These are phyloP conservation scores for Nakazawaea wyomingensis DNA, from an alignment of 805 yeast species.

Conservation along the genomic window DNA sequence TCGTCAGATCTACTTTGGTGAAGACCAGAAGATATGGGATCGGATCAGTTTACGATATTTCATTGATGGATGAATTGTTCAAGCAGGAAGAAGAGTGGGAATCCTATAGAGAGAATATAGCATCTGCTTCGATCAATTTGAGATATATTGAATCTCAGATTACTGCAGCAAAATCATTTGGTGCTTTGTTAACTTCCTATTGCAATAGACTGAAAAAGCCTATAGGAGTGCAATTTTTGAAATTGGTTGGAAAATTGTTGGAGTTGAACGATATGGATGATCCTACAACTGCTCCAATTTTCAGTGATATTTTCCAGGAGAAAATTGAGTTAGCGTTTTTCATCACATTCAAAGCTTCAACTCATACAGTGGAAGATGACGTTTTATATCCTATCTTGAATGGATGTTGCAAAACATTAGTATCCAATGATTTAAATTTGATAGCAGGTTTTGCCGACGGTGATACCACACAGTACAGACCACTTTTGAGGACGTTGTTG, in stretches of 20 bases:
- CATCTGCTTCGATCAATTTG: conserved; percentile 54
- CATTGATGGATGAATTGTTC: conserved; percentile 58
- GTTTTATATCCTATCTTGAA: conserved; percentile 36
- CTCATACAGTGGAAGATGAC: conserved; percentile 25
- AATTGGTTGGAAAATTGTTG: conserved; percentile 44
- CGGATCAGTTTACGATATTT: conserved; percentile 51
- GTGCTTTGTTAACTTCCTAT: conserved; percentile 67
- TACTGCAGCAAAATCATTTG: conserved; percentile 68
- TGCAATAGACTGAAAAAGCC: conserved; percentile 36
- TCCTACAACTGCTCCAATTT: conserved; percentile 35
- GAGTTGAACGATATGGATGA: conserved; percentile 43
- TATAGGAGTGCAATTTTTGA: conserved; percentile 23
- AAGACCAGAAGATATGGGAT: conserved; percentile 46
- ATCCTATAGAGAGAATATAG: conserved; percentile 44
- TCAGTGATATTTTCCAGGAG: conserved; percentile 48
- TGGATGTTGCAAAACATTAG: conserved; percentile 39
- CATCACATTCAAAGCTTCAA: conserved; percentile 36
- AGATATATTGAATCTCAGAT: conserved; percentile 65
- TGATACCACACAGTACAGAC: conserved; percentile 43
- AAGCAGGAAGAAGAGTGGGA: conserved; percentile 36
- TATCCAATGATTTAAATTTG: conserved; percentile 46
- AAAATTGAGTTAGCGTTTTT: conserved; percentile 66
- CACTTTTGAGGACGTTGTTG: conserved; percentile 55
- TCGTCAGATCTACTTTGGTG: conserved; percentile 41
- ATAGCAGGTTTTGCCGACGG: conserved; percentile 33